Evolutionary conservation across 306 rosid genomes (phyloP), one percentile per base, ranked within the genome.

Genomic region (Lathyrus oleraceus): DNA sequence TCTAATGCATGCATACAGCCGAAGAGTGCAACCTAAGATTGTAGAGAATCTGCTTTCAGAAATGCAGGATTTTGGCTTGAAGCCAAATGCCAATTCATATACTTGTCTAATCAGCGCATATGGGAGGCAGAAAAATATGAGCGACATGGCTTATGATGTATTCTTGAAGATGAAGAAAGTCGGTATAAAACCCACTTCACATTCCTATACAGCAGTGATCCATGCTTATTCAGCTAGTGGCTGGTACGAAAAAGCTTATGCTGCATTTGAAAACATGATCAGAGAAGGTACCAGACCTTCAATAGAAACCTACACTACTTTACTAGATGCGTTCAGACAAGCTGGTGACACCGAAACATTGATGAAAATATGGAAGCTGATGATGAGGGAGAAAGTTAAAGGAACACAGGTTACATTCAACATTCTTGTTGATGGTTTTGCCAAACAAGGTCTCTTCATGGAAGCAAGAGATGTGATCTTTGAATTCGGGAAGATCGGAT

Each of bases 101-200:
- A 85, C 98, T 32, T 87, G 91, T 77, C 85, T 90, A 19, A 84
- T 93, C 63, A 85, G 89, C 78, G 98, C 97, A 4, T 93, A 93
- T 65, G 98, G 96, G 45, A 87, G 79, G 85, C 83, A 79, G 81
- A 93, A 81, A 74, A 72, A 77, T 15, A 82, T 81, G 91, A 85
- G 90, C 57, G 96, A 90, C 85, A 76, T 87, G 94, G 98, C 98
- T 19, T 91, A 89, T 3, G 87, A 87, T 81, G 92, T 94, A 36
- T 90, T 90, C 78, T 74, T 88, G 82, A 90, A 86, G 85, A 93
- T 93, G 98, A 85, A 83, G 79, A 88, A 84, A 79, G 76, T 61
- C 28, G 94, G 96, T n/a, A 85, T 93, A 65, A 75, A 64, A 62
- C 94, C 97, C 73, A 90, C 91, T 27, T 82, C 94, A 32, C 89